Conservation (phyloP, 176 grass and related monocot species). For the Phragmites australis region DNA sequence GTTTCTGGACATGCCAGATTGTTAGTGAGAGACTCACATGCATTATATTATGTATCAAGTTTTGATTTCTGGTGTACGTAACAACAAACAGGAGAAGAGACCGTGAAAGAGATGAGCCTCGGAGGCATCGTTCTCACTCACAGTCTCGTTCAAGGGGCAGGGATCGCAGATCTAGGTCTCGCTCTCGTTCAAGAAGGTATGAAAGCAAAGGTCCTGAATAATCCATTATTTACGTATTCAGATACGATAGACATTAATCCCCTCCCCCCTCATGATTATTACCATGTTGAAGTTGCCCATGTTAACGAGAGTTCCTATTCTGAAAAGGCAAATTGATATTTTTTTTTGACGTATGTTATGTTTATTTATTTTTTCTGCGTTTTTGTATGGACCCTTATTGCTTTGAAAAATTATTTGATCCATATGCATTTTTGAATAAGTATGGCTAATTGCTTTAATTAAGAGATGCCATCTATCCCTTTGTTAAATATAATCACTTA, state of each 20-base stretch:
- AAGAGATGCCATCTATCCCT: background rate
- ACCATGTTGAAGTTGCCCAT: slow-evolving; percentile 8
- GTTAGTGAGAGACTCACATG: background rate
- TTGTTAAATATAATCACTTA: slow-evolving; percentile 10
- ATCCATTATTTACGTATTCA: slow-evolving; percentile 7
- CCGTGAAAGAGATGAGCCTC: slow-evolving; percentile 66
- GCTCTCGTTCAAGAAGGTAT: slow-evolving; percentile 87
- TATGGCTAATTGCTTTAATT: background rate
- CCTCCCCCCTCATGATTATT: background rate
- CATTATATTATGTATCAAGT: background rate
- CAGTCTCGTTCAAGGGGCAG: slow-evolving; percentile 70
- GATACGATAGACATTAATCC: background rate
- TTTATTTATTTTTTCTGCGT: background rate
- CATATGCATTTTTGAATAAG: slow-evolving; percentile 15
- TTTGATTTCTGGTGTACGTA: slow-evolving; percentile 24
- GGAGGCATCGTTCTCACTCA: slow-evolving; percentile 51
- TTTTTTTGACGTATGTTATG: background rate
- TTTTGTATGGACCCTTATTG: background rate
- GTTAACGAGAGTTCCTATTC: background rate
- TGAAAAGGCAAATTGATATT: slow-evolving; percentile 20
- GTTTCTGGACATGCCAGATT: background rate
- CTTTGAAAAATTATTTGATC: background rate
- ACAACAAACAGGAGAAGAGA: slow-evolving; percentile 65
- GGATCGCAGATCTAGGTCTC: slow-evolving; percentile 61
- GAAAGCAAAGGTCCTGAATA: background rate